A percentile compares a stretch with the other conserved stretches of the same genome.
phyloP scores from a whole-genome alignment of 768 basidiomycete genomes.

The Leccinum ochraceum region DNA sequence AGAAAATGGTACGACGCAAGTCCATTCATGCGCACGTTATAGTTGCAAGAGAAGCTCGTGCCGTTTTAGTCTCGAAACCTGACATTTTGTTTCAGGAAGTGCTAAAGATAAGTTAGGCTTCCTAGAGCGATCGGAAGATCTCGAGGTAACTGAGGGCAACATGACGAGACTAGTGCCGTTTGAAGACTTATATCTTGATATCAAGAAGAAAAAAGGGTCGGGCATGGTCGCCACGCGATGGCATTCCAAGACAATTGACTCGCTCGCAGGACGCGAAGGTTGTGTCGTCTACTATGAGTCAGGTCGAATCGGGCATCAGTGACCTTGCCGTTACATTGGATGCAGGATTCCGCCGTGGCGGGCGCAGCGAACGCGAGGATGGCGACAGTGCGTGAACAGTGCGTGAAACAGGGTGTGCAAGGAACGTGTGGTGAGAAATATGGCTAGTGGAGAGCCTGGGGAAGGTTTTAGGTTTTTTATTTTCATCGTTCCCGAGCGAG shows the following conservation, averaged over 20 bases:
- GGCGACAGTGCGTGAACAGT: not conserved
- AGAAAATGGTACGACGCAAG: not conserved
- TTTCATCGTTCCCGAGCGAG: not conserved
- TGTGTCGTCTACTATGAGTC: not conserved
- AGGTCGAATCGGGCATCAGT: not conserved
- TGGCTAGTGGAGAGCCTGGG: not conserved
- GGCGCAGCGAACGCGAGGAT: constrained; percentile 3
- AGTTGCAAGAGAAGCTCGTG: not conserved
- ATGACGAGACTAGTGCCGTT: too few species aligned
- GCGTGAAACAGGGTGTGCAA: not conserved
- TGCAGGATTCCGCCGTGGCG: not conserved
- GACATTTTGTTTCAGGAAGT: too few species aligned
- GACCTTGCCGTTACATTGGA: not conserved
- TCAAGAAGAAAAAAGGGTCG: not conserved
- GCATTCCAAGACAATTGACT: too few species aligned
- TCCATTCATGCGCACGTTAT: not conserved
- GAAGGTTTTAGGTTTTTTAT: not conserved
- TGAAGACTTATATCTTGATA: not conserved
- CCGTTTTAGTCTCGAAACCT: too few species aligned
- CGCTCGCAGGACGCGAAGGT: too few species aligned
- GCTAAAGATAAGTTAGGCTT: too few species aligned
- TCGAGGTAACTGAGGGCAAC: too few species aligned
- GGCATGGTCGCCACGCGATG: not conserved
- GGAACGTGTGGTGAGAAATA: not conserved
- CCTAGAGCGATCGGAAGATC: too few species aligned